Evolutionary conservation across 2,329 filamentous ascomycete species (phyloP), one percentile per base, ranked within the genome.

Genomic region (Talaromyces sp.): DNA sequence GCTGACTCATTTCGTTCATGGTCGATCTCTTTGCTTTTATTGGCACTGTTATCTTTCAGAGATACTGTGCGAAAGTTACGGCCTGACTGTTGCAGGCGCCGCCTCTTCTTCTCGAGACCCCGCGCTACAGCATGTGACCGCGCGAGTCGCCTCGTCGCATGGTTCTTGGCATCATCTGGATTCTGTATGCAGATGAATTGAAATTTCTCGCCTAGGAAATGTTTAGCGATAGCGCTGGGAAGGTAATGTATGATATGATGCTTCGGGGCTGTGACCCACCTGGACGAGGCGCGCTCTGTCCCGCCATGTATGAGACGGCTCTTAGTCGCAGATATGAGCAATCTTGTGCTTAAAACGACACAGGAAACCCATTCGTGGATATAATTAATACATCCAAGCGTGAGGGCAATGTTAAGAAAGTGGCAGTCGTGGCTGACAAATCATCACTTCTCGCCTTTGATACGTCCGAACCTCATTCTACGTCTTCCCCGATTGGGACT

Each of bases 91-190:
- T 71, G 69, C 67, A 73, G 69, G 14, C 68, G 63, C 60, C 69
- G 73, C 66, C 74, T 70, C 68, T 76, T 75, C 19, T 67, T 69
- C 41, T 70, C 63, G 3, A 76, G 70, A 9, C 65, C 74, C 41
- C 66, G 70, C 58, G 66, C 67, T 52, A 76, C 69, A 58, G 73
- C 74, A 70, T 76, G 73, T 2, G 74, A 76, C 39, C 71, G 70
- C 22, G 72, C 73, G 41, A 68, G 65, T 31, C 72, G 73, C 58
- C 65, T 72, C 24, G 64, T 62, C 19, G 16, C 67, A 8, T 19
- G 64, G 35, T 39, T 27, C 48, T 50, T 65, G 8, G 27, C 14
- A 19, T 73, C 68, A 66, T 68, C 61, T 66, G 70, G 67, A 64
- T 48, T 63, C 47, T 70, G 68, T 27, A 69, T 56, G n/a, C 62